Evolutionary conservation across 2,329 filamentous ascomycete genomes (phyloP).

Genomic region (Aspergillus sp.): DNA sequence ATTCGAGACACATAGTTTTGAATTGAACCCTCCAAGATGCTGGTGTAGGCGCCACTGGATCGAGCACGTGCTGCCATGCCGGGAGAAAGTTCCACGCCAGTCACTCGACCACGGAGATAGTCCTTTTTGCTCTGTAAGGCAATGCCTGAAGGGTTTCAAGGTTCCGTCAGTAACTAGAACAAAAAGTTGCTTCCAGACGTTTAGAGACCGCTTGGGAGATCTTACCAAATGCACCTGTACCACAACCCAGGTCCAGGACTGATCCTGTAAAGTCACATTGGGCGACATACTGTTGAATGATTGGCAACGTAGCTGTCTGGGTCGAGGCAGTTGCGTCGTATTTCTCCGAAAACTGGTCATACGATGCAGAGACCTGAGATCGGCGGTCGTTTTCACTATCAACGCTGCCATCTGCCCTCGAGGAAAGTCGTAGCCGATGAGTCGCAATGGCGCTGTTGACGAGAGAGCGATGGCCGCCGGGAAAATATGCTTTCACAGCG

Average conservation of each 20-base stretch:
- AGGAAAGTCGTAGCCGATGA: too few species aligned
- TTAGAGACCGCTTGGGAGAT: too few species aligned
- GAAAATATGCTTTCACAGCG: too few species aligned
- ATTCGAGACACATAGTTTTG: conserved; percentile 2
- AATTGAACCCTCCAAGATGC: conserved; percentile 8
- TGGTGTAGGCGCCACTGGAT: conserved; percentile 5
- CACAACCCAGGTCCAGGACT: conserved; percentile 14
- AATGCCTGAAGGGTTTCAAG: conserved; percentile 2
- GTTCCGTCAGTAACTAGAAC: conserved; percentile 1
- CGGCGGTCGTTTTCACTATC: too few species aligned
- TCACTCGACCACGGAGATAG: not conserved
- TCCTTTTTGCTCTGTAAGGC: not conserved
- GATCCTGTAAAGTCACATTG: conserved; percentile 5
- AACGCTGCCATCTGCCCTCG: too few species aligned
- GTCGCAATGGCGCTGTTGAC: too few species aligned
- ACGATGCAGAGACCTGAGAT: too few species aligned
- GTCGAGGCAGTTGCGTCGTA: too few species aligned
- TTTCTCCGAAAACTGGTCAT: too few species aligned
- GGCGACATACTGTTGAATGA: not conserved
- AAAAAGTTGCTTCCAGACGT: too few species aligned
- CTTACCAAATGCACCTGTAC: conserved; percentile 12
- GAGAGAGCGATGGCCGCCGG: too few species aligned
- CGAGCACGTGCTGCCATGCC: conserved; percentile 2
- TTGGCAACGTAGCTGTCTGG: too few species aligned
- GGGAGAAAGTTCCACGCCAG: conserved; percentile 7